These are phyloP conservation scores for Bathelium albidoporum DNA, from an alignment of 495 filamentous ascomycete genomes.

Conservation along the genomic window DNA sequence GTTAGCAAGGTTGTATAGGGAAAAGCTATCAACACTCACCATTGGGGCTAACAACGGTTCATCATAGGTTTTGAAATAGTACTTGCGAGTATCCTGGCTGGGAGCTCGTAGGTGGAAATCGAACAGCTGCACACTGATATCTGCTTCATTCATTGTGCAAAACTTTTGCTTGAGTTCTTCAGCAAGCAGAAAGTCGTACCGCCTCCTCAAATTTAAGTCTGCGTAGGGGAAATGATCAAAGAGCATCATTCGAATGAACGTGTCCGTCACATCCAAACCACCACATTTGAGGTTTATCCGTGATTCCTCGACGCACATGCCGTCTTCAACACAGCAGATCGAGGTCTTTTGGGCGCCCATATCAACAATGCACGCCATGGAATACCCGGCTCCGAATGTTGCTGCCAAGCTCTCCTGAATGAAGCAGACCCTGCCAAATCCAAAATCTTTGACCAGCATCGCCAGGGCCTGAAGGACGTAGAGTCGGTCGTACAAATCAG, in stretches of 20 bases:
- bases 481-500: constrained; percentile 87
- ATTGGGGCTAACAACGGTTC: constrained; percentile 84
- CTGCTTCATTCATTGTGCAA: constrained; percentile 75
- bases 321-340: constrained; percentile 94
- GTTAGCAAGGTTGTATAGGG: neutral
- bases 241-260: constrained; percentile 94
- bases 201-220: constrained; percentile 80
- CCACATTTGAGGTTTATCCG: constrained; percentile 89
- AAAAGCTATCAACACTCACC: constrained; percentile 37
- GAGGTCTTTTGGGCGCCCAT: constrained; percentile 97
- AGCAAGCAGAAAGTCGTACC: constrained; percentile 86
- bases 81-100: constrained; percentile 80
- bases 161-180: constrained; percentile 90
- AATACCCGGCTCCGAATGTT: constrained; percentile 91
- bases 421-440: constrained; percentile 78
- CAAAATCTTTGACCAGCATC: constrained; percentile 75
- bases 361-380: constrained; percentile 86
- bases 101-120: constrained; percentile 84
- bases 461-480: constrained; percentile 80
- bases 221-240: constrained; percentile 87
- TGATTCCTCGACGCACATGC: constrained; percentile 87
- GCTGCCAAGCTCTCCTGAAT: constrained; percentile 93
- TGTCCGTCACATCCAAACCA: constrained; percentile 84
- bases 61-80: constrained; percentile 89
- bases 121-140: constrained; percentile 67